Evolutionary conservation across 2,329 filamentous ascomycete species (phyloP).

Genomic region (Pyricularia sp.): DNA sequence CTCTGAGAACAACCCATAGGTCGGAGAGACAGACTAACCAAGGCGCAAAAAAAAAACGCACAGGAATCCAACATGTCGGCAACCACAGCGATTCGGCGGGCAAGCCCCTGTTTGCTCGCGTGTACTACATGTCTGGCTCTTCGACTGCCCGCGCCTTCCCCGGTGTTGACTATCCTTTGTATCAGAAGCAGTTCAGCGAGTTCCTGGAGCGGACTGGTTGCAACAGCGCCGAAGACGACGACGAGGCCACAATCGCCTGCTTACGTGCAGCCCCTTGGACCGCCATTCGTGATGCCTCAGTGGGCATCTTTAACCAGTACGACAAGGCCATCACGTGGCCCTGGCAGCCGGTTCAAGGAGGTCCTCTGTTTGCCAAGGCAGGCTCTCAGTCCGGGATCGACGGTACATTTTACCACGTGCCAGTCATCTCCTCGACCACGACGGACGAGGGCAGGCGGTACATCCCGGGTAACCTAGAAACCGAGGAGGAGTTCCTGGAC

Average conservation of each 20-base stretch:
- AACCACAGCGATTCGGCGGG: neutral
- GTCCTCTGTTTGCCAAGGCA: constrained; percentile 17
- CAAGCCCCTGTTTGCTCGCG: neutral
- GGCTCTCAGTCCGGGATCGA: constrained; percentile 16
- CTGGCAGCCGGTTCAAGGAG: constrained; percentile 45
- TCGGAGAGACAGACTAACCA: neutral
- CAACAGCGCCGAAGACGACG: neutral
- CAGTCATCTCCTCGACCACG: constrained; percentile 32
- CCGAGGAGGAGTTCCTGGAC: constrained; percentile 21
- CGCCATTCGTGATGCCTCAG: neutral
- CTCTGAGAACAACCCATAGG: neutral
- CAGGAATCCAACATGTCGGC: constrained; percentile 3
- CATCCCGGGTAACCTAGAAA: constrained; percentile 25
- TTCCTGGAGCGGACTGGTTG: neutral
- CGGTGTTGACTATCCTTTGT: neutral
- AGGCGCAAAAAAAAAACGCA: neutral
- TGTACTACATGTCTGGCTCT: constrained; percentile 2
- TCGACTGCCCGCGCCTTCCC: neutral
- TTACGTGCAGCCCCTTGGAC: neutral
- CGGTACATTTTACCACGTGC: constrained; percentile 20
- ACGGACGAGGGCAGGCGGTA: constrained; percentile 33
- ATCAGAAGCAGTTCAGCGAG: neutral
- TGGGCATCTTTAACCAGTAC: constrained; percentile 22
- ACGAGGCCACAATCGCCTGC: neutral
- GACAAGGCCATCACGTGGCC: constrained; percentile 29